Conservation (phyloP, 208 protist species). For the Acanthamoeba polyphaga region DNA sequence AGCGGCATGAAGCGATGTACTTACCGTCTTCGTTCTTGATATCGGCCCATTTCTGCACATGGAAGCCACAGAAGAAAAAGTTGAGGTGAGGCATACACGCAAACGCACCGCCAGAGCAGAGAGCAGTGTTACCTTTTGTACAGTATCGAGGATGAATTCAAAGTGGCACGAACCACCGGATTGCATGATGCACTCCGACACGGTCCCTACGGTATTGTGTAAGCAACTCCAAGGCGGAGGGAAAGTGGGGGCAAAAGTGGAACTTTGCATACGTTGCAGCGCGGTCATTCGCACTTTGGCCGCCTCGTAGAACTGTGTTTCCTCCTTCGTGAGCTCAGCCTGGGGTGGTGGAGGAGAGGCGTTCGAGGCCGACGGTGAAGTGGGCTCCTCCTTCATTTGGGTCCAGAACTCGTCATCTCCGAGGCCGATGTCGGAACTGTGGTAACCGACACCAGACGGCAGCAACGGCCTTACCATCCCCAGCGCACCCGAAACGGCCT, state of each 20-base stretch:
- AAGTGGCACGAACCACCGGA: constrained; percentile 64
- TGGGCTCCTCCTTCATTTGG: constrained; percentile 4
- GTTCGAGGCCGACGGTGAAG: background rate
- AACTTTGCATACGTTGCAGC: constrained; percentile 36
- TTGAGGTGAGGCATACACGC: no score
- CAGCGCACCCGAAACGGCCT: background rate
- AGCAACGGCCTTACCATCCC: background rate
- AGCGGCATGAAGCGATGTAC: background rate
- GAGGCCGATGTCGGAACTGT: background rate
- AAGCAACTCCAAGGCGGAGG: background rate
- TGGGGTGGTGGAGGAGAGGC: background rate
- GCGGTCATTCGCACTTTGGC: constrained; percentile 37
- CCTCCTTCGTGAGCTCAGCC: constrained; percentile 49
- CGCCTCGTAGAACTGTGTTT: constrained; percentile 28
- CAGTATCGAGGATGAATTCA: constrained; percentile 64
- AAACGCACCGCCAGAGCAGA: background rate
- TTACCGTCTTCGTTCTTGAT: constrained; percentile 70
- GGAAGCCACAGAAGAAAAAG: background rate
- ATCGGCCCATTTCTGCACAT: constrained; percentile 27
- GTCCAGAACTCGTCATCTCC: constrained; percentile 14
- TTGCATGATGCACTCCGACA: constrained; percentile 51
- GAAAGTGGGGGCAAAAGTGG: background rate
- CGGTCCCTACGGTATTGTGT: background rate
- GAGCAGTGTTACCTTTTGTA: background rate
- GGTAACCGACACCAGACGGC: background rate